Percentiles rank a stretch among this genome's conserved stretches.
These are phyloP conservation scores for Pugionium cornutum DNA, from an alignment of 345 rosid species.

Conservation along the genomic window DNA sequence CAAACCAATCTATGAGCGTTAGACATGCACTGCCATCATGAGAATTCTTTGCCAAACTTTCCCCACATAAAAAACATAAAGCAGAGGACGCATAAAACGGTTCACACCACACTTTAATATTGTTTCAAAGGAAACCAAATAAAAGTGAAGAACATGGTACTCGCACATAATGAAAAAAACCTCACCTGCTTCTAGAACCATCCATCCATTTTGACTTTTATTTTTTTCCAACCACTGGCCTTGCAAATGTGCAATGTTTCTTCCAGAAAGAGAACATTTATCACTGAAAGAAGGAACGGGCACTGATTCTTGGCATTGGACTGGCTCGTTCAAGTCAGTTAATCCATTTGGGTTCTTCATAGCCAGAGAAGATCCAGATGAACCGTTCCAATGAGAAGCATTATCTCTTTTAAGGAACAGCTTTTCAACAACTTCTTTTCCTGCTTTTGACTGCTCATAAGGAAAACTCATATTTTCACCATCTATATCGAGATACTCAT, in stretches of 20 bases:
- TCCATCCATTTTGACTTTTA: conserved; percentile 39
- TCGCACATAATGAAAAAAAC: conserved; percentile 23
- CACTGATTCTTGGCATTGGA: conserved; percentile 44
- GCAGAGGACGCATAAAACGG: background rate
- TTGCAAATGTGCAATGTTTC: conserved; percentile 33
- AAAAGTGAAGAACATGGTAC: conserved; percentile 13
- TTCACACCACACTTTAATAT: background rate
- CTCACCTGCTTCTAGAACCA: conserved; percentile 61
- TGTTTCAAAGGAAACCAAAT: conserved; percentile 10
- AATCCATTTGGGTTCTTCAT: conserved; percentile 45
- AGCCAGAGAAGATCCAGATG: conserved; percentile 46
- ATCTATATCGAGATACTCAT: conserved; percentile 57
- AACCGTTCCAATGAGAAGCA: conserved; percentile 44
- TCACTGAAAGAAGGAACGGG: conserved; percentile 36
- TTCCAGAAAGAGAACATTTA: conserved; percentile 46
- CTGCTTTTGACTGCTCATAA: conserved; percentile 42
- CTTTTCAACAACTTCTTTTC: conserved; percentile 44
- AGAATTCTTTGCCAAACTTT: background rate
- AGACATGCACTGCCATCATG: conserved; percentile 10
- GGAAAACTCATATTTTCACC: conserved; percentile 42
- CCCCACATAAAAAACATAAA: background rate
- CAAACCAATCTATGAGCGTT: background rate
- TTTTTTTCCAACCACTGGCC: conserved; percentile 43
- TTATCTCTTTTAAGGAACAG: conserved; percentile 27
- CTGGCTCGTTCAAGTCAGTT: conserved; percentile 85